phyloP scores from a whole-genome alignment of 1,284 basidiomycete species.

The Abortiporus biennis region DNA sequence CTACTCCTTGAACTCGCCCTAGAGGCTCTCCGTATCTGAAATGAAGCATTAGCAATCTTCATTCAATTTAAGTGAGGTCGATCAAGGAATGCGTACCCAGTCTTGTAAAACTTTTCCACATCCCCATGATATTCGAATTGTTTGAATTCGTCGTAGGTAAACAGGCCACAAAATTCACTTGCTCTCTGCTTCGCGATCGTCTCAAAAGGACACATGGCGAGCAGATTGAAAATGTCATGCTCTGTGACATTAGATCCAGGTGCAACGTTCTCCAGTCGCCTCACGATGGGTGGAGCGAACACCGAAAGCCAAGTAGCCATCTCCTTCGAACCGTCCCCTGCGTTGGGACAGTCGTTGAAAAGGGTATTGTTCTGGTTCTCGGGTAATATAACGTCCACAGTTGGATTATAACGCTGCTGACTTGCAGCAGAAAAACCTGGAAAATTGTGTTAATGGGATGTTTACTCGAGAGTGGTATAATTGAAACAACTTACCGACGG shows the following conservation, averaged over 20 bases:
- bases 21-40: constrained; percentile 52
- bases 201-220: constrained; percentile 77
- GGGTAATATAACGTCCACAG: constrained; percentile 43
- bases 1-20: constrained; percentile 72
- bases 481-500: constrained; percentile 38
- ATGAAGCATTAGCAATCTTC: background rate
- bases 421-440: constrained; percentile 44
- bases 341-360: constrained; percentile 61
- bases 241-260: constrained; percentile 55
- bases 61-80: background rate
- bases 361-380: constrained; percentile 69
- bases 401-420: constrained; percentile 25
- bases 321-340: constrained; percentile 38
- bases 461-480: background rate
- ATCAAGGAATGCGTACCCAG: constrained; percentile 42
- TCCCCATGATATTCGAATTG: constrained; percentile 70
- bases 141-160: constrained; percentile 55
- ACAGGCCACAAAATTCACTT: constrained; percentile 70
- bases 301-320: constrained; percentile 46
- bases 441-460: background rate
- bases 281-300: constrained; percentile 50
- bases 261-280: constrained; percentile 52
- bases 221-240: constrained; percentile 53
- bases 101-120: constrained; percentile 74
- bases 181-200: constrained; percentile 41